Evolutionary conservation across 2,329 filamentous ascomycete genomes (phyloP).

Genomic region (Botryotinia calthae): DNA sequence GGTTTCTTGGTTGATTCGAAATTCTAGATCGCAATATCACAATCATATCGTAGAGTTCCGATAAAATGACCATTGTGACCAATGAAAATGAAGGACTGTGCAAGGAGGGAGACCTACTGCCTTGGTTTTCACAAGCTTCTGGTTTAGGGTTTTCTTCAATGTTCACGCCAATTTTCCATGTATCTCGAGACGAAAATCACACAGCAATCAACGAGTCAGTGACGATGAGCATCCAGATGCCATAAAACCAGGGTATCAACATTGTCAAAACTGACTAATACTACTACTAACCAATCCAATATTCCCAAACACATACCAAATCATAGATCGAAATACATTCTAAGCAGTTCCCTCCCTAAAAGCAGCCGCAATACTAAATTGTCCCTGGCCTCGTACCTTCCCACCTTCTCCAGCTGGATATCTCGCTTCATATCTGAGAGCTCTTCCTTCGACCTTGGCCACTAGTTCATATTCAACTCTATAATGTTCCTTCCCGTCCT

Average conservation of each 20-base stretch:
- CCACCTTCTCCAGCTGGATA: slow-evolving; percentile 21
- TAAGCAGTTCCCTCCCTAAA: slow-evolving; percentile 25
- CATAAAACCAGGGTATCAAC: not conserved
- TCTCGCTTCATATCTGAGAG: slow-evolving; percentile 27
- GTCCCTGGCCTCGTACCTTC: not conserved
- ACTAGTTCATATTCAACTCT: slow-evolving; percentile 28
- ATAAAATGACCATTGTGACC: not conserved
- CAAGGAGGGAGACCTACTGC: not conserved
- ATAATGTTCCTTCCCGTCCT: slow-evolving; percentile 17
- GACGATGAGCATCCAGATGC: not conserved
- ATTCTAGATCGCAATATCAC: not conserved
- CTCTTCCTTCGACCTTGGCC: slow-evolving; percentile 26
- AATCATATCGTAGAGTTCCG: too few species aligned
- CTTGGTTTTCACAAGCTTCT: not conserved
- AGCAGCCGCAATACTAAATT: slow-evolving; percentile 30
- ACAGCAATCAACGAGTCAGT: not conserved
- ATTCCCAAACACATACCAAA: not conserved
- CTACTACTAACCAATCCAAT: not conserved
- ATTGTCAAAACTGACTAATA: not conserved
- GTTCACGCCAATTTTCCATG: accelerated
- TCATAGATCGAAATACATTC: not conserved
- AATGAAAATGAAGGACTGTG: not conserved
- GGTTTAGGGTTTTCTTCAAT: not conserved
- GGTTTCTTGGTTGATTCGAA: not conserved
- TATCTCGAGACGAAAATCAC: not conserved